Base-by-base conservation (phyloP, 805 yeast species). In the Blastobotrys attinorum region DNA sequence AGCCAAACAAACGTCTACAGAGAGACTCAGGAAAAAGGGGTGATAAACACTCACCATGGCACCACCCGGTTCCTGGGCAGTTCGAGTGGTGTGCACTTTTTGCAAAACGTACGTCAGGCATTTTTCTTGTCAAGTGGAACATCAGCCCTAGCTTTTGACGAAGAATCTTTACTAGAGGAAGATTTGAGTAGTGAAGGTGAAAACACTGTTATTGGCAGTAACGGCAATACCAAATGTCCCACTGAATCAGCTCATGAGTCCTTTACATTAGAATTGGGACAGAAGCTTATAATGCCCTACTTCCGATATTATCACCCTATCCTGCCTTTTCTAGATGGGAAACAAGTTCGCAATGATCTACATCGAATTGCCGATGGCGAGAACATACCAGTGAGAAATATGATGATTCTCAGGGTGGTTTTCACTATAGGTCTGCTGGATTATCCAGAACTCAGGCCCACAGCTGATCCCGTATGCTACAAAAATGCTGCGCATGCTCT, bases 1-100 rank as follows among this genome's bases (percentile, higher is more conserved):
- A n/a, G n/a, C n/a, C n/a, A n/a, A n/a, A n/a, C n/a, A n/a, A n/a
- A n/a, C n/a, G n/a, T n/a, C n/a, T n/a, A n/a, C n/a, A n/a, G n/a
- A n/a, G n/a, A 40, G 29, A 40, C 43, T 8, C 36, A 34, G 4
- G 43, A 40, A 18, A 31, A 32, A 31, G 43, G 43, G 17, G 38
- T 31, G 31, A n/a, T 40, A 38, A 31, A 20, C 8, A 20, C n/a
- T n/a, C 22, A 34, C 5, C 10, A 11, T 10, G 37, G 37, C 10
- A 22, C 37, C 4, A 34, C 22, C 18, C 37, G 37, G 37, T 34
- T 34, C 22, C 10, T 34, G 18, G 37, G 37, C 5, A 34, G 37
- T 22, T 15, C 21, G 21, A 34, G 37, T 16, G 37, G 37, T 7
- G 21, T 40, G 17, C 36, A 40, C 20, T 40, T 40, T 16, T 27